Percentiles rank a stretch among this genome's conserved stretches.
These are phyloP conservation scores for Craterostigma plantagineum DNA, from an alignment of 257 asterid genomes.

Conservation along the genomic window DNA sequence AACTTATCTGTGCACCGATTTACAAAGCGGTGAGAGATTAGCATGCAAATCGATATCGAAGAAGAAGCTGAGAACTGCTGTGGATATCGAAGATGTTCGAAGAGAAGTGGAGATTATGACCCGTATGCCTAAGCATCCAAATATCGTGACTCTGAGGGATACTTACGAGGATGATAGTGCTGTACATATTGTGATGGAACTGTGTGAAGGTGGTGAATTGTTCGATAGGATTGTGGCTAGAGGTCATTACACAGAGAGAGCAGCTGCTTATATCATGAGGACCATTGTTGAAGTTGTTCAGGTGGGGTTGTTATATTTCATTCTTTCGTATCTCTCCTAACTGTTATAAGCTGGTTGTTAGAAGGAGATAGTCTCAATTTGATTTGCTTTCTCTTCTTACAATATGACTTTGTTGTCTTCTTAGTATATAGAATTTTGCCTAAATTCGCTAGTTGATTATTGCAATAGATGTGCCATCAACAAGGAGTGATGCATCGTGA, in stretches of 20 bases:
- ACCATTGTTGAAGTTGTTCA: conserved; percentile 62
- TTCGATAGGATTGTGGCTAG: conserved; percentile 60
- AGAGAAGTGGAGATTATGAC: conserved; percentile 68
- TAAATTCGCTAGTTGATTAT: too few species aligned
- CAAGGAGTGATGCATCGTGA: conserved; percentile 81
- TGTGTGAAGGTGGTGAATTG: conserved; percentile 67
- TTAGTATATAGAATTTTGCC: too few species aligned
- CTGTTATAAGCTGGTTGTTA: background rate
- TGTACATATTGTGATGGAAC: conserved; percentile 58
- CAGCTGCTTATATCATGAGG: conserved; percentile 44
- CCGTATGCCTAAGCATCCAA: conserved; percentile 53
- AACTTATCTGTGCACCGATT: conserved; percentile 45
- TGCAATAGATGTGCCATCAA: conserved; percentile 44
- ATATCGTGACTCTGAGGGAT: conserved; percentile 40
- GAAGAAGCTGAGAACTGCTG: conserved; percentile 54
- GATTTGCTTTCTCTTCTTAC: conserved; percentile 1
- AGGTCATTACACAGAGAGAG: conserved; percentile 66
- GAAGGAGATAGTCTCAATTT: conserved; percentile 1
- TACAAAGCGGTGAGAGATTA: conserved; percentile 28
- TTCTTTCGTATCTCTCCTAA: background rate
- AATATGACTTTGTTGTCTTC: background rate
- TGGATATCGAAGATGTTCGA: conserved; percentile 60
- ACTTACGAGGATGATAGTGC: conserved; percentile 50
- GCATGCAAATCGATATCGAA: conserved; percentile 65
- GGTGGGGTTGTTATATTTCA: too few species aligned